These are phyloP conservation scores for Fusarium sp. DNA, from an alignment of 2,329 filamentous ascomycete genomes.

Conservation along the genomic window DNA sequence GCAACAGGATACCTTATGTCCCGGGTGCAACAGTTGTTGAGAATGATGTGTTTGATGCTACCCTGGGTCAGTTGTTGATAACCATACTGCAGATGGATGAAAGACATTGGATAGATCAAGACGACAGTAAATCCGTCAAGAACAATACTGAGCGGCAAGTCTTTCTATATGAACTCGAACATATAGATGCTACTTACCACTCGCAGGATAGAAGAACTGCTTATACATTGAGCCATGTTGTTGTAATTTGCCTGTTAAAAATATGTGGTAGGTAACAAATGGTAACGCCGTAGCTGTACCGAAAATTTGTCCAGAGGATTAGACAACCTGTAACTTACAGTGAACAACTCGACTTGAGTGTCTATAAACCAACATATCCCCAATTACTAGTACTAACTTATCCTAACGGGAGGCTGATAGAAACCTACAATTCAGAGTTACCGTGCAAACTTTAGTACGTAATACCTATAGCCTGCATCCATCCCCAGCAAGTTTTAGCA, in stretches of 20 bases:
- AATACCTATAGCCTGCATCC: conserved; percentile 11
- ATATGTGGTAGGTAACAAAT: conserved; percentile 19
- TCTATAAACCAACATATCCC: too few relatives aligned
- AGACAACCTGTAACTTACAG: neutral
- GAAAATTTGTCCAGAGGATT: conserved; percentile 6
- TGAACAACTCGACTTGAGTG: neutral
- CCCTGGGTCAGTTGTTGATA: neutral
- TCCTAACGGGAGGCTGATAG: neutral
- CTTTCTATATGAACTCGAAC: neutral
- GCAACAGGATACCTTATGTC: conserved; percentile 28
- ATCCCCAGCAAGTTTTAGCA: conserved; percentile 30
- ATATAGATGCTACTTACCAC: neutral
- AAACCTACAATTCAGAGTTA: neutral
- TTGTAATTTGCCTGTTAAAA: conserved; percentile 9
- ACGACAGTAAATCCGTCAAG: neutral
- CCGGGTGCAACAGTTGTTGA: neutral
- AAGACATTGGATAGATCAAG: neutral
- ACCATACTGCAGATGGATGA: neutral
- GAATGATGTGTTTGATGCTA: neutral
- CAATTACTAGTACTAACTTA: too few relatives aligned
- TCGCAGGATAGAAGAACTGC: neutral
- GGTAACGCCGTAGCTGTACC: conserved; percentile 29
- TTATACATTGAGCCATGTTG: neutral
- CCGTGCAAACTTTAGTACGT: neutral
- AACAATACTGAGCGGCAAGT: too few relatives aligned